These are phyloP conservation scores for Xylariaceae sp. DNA, from an alignment of 2,329 filamentous ascomycete species.

Conservation along the genomic window DNA sequence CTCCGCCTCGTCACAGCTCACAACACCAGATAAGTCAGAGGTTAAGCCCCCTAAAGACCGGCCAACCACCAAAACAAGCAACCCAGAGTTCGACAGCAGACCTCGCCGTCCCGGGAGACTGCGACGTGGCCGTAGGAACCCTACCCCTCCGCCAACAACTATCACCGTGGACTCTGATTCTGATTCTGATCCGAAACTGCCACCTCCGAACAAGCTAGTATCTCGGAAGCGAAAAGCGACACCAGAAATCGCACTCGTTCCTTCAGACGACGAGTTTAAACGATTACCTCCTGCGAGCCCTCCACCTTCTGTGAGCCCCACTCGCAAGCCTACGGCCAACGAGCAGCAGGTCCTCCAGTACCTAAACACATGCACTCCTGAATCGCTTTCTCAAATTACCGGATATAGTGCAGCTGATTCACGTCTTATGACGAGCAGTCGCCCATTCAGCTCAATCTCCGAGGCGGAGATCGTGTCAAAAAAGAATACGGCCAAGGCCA, in stretches of 20 bases:
- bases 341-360: slow-evolving; percentile 66
- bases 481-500: slow-evolving; percentile 30
- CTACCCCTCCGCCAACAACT: slow-evolving; percentile 9
- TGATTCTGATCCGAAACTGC: slow-evolving; percentile 4
- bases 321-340: slow-evolving; percentile 1
- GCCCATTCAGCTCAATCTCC: slow-evolving; percentile 41
- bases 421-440: slow-evolving; percentile 39
- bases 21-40: slow-evolving; percentile 23
- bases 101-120: slow-evolving; percentile 21
- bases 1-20: slow-evolving; percentile 28
- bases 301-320: background rate
- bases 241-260: slow-evolving; percentile 10
- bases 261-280: slow-evolving; percentile 2
- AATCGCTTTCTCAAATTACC: slow-evolving; percentile 79
- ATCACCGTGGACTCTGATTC: slow-evolving; percentile 18
- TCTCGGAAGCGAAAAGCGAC: slow-evolving; percentile 25
- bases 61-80: slow-evolving; percentile 1
- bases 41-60: slow-evolving; percentile 9
- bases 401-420: slow-evolving; percentile 68
- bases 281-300: background rate
- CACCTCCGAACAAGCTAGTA: background rate
- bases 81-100: slow-evolving; percentile 4
- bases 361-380: slow-evolving; percentile 73
- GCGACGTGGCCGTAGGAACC: slow-evolving; percentile 22
- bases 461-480: slow-evolving; percentile 61